phyloP scores from a whole-genome alignment of 768 basidiomycete species.

The Boletus reticulatus region DNA sequence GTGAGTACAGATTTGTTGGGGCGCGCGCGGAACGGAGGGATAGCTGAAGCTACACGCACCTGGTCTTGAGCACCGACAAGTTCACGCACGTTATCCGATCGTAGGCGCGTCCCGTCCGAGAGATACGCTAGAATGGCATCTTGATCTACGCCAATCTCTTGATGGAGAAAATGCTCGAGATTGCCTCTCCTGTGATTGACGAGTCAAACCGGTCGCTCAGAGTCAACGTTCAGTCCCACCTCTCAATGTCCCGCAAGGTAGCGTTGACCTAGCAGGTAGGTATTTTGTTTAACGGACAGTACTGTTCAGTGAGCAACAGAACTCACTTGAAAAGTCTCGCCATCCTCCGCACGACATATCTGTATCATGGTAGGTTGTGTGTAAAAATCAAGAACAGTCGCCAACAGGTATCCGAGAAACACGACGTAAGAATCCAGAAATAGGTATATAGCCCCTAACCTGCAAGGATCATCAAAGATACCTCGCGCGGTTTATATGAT shows the following conservation, averaged over 20 bases:
- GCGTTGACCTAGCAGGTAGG: conserved; percentile 44
- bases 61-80: conserved; percentile 74
- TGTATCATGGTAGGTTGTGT: conserved; percentile 46
- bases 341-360: conserved; percentile 65
- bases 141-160: conserved; percentile 69
- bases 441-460: conserved; percentile 14
- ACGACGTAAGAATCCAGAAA: conserved; percentile 20
- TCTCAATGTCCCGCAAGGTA: conserved; percentile 73
- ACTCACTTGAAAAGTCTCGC: conserved; percentile 57
- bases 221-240: conserved; percentile 39
- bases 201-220: conserved; percentile 7
- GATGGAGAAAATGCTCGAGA: conserved; percentile 69
- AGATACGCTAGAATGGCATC: conserved; percentile 74
- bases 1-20: background rate
- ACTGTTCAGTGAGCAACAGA: background rate
- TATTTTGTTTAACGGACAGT: background rate
- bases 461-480: no score
- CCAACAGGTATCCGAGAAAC: conserved; percentile 4
- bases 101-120: conserved; percentile 73
- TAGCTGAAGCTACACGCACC: conserved; percentile 39
- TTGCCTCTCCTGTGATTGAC: conserved; percentile 48
- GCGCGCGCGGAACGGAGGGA: background rate
- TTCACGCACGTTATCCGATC: conserved; percentile 70
- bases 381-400: conserved; percentile 5
- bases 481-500: no score